phyloP scores from a whole-genome alignment of 495 filamentous ascomycete species.

The Penicillium goetzii region DNA sequence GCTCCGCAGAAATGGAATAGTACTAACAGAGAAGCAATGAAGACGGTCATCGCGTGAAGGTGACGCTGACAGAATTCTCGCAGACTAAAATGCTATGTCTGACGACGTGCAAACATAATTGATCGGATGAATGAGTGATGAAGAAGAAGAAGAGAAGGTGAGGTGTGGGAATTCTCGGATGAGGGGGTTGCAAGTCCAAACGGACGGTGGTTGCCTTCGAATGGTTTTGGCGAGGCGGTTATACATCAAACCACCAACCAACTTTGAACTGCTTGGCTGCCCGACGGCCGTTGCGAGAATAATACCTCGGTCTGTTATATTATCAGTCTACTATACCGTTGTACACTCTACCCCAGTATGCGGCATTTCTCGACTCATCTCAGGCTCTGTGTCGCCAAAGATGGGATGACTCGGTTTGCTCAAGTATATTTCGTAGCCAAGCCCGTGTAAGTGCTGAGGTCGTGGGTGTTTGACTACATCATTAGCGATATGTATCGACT shows the following conservation, averaged over 20 bases:
- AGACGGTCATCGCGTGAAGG: conserved; percentile 30
- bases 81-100: neutral
- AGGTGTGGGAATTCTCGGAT: conserved; percentile 7
- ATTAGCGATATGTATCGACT: neutral
- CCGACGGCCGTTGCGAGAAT: conserved; percentile 10
- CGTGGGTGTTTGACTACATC: neutral
- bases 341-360: conserved; percentile 8
- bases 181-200: conserved; percentile 7
- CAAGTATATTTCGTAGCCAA: neutral
- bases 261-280: conserved; percentile 8
- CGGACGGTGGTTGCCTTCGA: neutral
- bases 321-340: conserved; percentile 2
- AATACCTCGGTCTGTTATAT: conserved; percentile 20
- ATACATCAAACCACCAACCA: conserved; percentile 4
- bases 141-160: neutral
- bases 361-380: conserved; percentile 6
- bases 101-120: neutral
- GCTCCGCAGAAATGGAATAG: neutral
- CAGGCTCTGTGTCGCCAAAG: neutral
- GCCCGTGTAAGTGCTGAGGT: neutral
- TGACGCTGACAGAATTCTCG: conserved; percentile 1
- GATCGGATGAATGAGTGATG: neutral
- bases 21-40: conserved; percentile 41
- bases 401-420: neutral
- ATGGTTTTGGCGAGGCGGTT: conserved; percentile 2